These are phyloP conservation scores for Fusarium phyllophilum DNA, from an alignment of 2,329 filamentous ascomycete species.

Conservation along the genomic window DNA sequence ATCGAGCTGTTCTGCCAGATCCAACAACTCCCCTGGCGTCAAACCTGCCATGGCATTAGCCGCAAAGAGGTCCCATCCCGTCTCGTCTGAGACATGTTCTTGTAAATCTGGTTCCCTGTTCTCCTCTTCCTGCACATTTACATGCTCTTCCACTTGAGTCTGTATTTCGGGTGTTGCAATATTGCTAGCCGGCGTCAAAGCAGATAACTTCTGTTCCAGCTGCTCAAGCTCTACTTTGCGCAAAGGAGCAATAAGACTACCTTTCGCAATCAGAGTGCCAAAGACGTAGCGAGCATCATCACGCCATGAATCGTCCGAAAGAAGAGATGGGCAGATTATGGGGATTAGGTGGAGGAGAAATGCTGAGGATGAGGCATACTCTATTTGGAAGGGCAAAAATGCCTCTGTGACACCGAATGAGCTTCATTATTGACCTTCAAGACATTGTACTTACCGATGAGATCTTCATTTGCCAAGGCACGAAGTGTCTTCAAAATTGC, in stretches of 20 bases:
- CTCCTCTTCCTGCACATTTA: fast-evolving
- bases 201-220: slow-evolving; percentile 50
- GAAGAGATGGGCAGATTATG: slow-evolving; percentile 47
- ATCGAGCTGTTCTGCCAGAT: slow-evolving; percentile 47
- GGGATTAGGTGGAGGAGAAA: slow-evolving; percentile 52
- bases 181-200: slow-evolving; percentile 45
- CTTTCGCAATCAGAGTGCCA: slow-evolving; percentile 51
- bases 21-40: slow-evolving; percentile 46
- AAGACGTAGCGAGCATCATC: slow-evolving; percentile 51
- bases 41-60: slow-evolving; percentile 46
- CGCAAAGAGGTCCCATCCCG: slow-evolving; percentile 48
- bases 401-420: slow-evolving; percentile 27
- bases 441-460: slow-evolving; percentile 28
- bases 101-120: neutral
- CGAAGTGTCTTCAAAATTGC: slow-evolving; percentile 41
- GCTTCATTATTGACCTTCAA: fast-evolving
- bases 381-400: slow-evolving; percentile 54
- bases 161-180: neutral
- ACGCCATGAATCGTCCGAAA: slow-evolving; percentile 49
- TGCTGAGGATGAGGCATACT: slow-evolving; percentile 54
- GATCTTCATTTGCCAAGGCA: slow-evolving; percentile 44
- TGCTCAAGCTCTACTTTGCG: slow-evolving; percentile 52
- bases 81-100: slow-evolving; percentile 19
- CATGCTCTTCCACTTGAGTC: neutral
- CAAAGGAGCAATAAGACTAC: slow-evolving; percentile 51